phyloP scores from a whole-genome alignment of 306 rosid genomes.

The Boehmeria nivea region DNA sequence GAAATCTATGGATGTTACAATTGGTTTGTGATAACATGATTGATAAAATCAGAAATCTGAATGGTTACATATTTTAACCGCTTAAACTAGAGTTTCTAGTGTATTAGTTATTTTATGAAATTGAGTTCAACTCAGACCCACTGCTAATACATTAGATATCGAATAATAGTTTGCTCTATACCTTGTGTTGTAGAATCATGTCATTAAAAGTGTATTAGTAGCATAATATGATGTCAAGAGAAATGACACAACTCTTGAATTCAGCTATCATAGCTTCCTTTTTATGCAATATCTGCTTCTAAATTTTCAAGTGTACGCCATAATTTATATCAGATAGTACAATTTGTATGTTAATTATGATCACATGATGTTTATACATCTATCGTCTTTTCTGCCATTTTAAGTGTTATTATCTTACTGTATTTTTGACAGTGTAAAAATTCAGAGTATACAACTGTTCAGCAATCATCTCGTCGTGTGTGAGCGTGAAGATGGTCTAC shows the following conservation, averaged over 20 bases:
- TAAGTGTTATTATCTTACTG: constrained; percentile 27
- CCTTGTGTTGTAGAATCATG: too few species aligned
- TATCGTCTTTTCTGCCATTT: constrained; percentile 15
- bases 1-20: not conserved
- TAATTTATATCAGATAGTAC: not conserved
- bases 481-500: constrained; percentile 86
- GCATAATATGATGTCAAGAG: too few species aligned
- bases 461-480: constrained; percentile 55
- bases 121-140: not conserved
- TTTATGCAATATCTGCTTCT: not conserved
- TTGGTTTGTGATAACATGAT: not conserved
- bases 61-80: not conserved
- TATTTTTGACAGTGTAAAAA: constrained; percentile 60
- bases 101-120: not conserved
- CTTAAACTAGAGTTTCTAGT: not conserved
- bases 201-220: too few species aligned
- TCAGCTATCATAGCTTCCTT: too few species aligned
- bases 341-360: too few species aligned
- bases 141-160: not conserved
- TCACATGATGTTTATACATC: not conserved
- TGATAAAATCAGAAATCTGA: not conserved
- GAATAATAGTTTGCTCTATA: not conserved
- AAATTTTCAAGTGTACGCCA: too few species aligned
- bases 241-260: too few species aligned
- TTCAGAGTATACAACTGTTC: constrained; percentile 76